Percentiles rank a stretch among this genome's conserved stretches.
Evolutionary conservation across 257 asterid species (phyloP).

Genomic region (Primulina huaijiensis): DNA sequence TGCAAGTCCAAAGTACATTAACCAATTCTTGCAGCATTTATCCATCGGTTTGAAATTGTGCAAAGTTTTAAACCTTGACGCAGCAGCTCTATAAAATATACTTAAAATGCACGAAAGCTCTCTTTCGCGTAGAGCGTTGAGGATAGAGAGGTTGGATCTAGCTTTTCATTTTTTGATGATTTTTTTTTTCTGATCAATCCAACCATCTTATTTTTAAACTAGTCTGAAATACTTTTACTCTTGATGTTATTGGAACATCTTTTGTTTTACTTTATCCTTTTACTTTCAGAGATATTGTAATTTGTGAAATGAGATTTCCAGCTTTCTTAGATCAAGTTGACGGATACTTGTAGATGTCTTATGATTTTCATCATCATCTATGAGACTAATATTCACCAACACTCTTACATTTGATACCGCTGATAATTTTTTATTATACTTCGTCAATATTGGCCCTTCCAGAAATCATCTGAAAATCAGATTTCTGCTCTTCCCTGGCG

Average conservation of each 20-base stretch:
- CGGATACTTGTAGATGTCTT: not conserved
- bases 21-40: not conserved
- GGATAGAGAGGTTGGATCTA: not conserved
- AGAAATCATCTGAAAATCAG: too few species aligned
- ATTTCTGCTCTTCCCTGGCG: not conserved
- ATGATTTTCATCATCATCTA: not conserved
- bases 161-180: not conserved
- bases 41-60: not conserved
- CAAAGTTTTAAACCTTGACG: slow-evolving; percentile 1
- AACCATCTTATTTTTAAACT: not conserved
- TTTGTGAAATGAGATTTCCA: not conserved
- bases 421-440: not conserved
- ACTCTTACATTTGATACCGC: too few species aligned
- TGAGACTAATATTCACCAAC: not conserved
- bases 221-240: not conserved
- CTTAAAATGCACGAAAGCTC: not conserved
- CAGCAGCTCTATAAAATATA: not conserved
- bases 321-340: not conserved
- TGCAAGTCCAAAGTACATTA: not conserved
- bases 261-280: too few species aligned
- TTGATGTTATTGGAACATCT: not conserved
- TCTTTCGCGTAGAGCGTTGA: not conserved
- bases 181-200: not conserved
- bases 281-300: not conserved
- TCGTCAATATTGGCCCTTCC: too few species aligned